Base-by-base conservation (phyloP, 2,329 filamentous ascomycete species). In the Eutypa lata region DNA sequence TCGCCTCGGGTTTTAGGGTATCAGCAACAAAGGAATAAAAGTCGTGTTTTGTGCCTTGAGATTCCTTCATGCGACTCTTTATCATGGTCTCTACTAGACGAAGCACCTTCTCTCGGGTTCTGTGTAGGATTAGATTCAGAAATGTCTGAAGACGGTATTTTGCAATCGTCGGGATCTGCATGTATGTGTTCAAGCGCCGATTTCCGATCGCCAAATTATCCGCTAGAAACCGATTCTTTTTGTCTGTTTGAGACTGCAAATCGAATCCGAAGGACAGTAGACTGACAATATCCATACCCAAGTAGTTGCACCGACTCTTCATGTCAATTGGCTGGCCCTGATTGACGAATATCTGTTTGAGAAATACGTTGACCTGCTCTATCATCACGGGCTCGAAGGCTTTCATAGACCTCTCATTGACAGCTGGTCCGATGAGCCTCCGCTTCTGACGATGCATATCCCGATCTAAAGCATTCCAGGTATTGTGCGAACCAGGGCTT, bases 11-110 rank as follows among this genome's bases (percentile, higher is more conserved):
- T 19, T 56, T 46, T 19, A 54, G 14, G 2, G 21, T 33, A 8
- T 56, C 52, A 2, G 52, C 77, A 1, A 81, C 65, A 51, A 78
- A 78, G 0, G 73, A 79, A 56, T 80, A 80, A 44, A 81, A 74
- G 3, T 72, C 71, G 28, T 76, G 61, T 52, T 72, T 68, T 11
- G 75, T 73, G 38, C 59, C 10, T 18, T 31, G 22, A 2, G 52
- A 55, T 28, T 51, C 26, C 11, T 24, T 22, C 18, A 53, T 43
- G 5, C 48, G 43, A 3, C 5, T 48, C 7, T 22, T 24, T 3
- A 59, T 53, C 50, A 60, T 58, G 8, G 21, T 54, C 26, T 56
- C 47, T 2, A 58, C 18, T 1, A 55, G 16, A 2, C 40, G 44
- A 21, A 35, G 37, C 7, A 28, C 53, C 40, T 50, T 49, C 45